Base-by-base conservation (phyloP, 768 basidiomycete genomes). In the Imleria badia region DNA sequence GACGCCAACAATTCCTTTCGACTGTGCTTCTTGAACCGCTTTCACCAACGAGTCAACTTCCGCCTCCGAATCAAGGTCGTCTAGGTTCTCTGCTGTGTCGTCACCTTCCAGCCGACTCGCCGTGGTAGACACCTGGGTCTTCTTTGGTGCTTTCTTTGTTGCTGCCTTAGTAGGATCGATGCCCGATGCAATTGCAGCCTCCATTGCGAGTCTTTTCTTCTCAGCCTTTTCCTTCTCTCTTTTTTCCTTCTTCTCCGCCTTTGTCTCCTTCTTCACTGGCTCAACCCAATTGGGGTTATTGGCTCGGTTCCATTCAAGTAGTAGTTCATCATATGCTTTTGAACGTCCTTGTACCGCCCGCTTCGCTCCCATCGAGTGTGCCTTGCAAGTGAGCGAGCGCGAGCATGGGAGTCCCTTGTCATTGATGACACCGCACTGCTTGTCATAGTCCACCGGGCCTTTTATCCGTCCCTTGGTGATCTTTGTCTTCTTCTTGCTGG, bases 361-460 rank as follows among this genome's bases (percentile, higher is more conserved):
- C 72, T 99, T 99, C 12, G 93, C 90, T 14, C 93, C 93, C 87
- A 99, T 96, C 3, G 92, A 89, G 68, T 99, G 96, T 6, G 96
- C 93, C 73, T 99, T 99, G 77, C 96, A 99, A 0, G 96, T 98
- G 35, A 99, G 81, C 8, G 94, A 94, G 26, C 96, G 90, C 13
- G 94, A 93, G 67, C 96, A 99, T 0, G 92, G 94, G 8, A 93
- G 75, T 41, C 81, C 81, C 71, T 97, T 97, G 74, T 96, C 94
- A 73, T 96, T 98, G 69, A 97, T 96, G 35, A 98, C 96, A 47
- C 96, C 94, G 63, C 96, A 98, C 60, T 97, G 94, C 52, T 82
- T 86, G 75, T 97, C 92, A 59, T 86, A 84, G 72, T 98, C 89
- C 46, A 96, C 84, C 5, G 94, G 94, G 2, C 91, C 91, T 63